These are phyloP conservation scores for Styphnolobium japonicum DNA, from an alignment of 306 rosid genomes.

Conservation along the genomic window DNA sequence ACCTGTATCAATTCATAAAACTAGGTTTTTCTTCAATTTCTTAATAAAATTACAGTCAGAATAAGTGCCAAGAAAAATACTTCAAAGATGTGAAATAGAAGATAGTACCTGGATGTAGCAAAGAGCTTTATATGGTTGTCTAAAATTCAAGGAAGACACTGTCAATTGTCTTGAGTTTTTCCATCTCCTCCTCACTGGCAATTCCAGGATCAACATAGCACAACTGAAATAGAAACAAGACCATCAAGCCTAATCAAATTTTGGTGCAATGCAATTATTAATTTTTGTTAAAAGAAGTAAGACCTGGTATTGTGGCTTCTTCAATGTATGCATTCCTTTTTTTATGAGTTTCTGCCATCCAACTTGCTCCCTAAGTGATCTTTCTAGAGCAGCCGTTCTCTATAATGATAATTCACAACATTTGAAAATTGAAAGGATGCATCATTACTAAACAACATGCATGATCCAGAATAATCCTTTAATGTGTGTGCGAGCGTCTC, in stretches of 20 bases:
- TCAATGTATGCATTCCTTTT: slow-evolving; percentile 71
- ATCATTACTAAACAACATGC: slow-evolving; percentile 2
- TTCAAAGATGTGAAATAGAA: slow-evolving; percentile 2
- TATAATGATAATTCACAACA: slow-evolving; percentile 34
- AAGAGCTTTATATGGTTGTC: slow-evolving; percentile 11
- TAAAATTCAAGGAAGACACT: slow-evolving; percentile 67
- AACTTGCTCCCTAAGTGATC: slow-evolving; percentile 46
- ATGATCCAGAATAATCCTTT: slow-evolving; percentile 8
- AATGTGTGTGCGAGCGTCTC: background rate
- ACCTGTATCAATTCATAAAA: background rate
- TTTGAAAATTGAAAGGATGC: slow-evolving; percentile 5
- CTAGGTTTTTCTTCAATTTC: slow-evolving; percentile 3
- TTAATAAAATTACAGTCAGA: slow-evolving; percentile 13
- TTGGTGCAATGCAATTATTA: background rate
- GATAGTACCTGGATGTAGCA: slow-evolving; percentile 16
- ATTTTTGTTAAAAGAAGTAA: background rate
- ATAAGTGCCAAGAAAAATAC: background rate
- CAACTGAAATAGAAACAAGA: slow-evolving; percentile 51
- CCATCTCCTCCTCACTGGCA: slow-evolving; percentile 54
- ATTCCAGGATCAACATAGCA: slow-evolving; percentile 81
- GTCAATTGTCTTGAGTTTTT: slow-evolving; percentile 63
- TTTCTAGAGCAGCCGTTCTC: slow-evolving; percentile 64
- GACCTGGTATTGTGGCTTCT: slow-evolving; percentile 83
- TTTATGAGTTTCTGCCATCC: slow-evolving; percentile 75
- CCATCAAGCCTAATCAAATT: slow-evolving; percentile 23